Base-by-base conservation (phyloP, 345 rosid genomes). In the Trapa bicornis region DNA sequence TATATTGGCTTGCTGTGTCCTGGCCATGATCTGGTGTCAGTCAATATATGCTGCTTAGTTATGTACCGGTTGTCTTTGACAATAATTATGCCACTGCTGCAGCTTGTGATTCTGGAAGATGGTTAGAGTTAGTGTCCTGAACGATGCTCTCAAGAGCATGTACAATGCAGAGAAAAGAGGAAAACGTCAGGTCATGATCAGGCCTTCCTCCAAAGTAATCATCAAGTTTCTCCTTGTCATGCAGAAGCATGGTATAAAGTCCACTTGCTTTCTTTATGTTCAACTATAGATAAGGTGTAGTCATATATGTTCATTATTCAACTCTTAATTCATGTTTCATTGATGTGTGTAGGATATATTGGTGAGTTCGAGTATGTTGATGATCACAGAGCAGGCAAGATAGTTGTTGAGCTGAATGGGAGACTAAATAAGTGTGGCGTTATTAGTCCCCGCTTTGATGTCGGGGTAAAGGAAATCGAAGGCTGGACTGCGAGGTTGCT, bases 401-500 rank as follows among this genome's bases (percentile, higher is more conserved):
- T 88, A 10, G 96, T 86, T 32, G 96, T 88, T 39, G 96, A 88
- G 69, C 67, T 88, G 65, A 88, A 88, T 65, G 92, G 96, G 60
- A 78, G 92, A 67, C 70, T 88, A 65, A 88, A 88, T 81, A 88
- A 88, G 70, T 88, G 96, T 75, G 96, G 96, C 1, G 96, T 88
- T 33, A 88, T 88, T 37, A 86, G 96, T 76, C 96, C 96, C 45
- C 89, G 92, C 35, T 88, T 88, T 38, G 96, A 88, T 78, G 76
- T 88, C n/a, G 92, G 96, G 0, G 92, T 88, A 66, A 88, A 88
- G 69, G 92, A 88, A 65, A 85, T 88, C 56, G 96, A 88, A 70
- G 85, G 92, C 11, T 88, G 96, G 96, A 88, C 96, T 65, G 96
- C 96, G 45, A 83, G 96, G 68, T 72, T 88, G 68, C 92, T 88